Conservation (phyloP, 1,139 yeast genomes). For the Suhomyces terraborum region DNA sequence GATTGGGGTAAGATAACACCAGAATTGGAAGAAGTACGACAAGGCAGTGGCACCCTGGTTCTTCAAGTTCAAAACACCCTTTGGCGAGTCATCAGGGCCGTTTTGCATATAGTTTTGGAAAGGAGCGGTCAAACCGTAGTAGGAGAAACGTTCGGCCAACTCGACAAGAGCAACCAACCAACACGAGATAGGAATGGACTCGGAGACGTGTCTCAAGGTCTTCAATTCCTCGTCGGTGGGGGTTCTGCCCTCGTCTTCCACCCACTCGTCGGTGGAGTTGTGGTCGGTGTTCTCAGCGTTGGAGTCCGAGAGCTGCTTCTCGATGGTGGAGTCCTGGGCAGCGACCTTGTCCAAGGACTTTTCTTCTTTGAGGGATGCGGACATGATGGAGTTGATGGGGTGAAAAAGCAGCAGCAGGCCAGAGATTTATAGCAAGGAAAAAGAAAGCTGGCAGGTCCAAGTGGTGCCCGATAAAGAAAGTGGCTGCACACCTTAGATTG, state of each 20-base stretch:
- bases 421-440: neutral
- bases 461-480: neutral
- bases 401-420: neutral
- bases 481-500: neutral
- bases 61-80: constrained; percentile 65
- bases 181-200: constrained; percentile 46
- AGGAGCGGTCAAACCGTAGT: constrained; percentile 76
- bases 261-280: constrained; percentile 5
- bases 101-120: constrained; percentile 78
- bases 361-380: constrained; percentile 4
- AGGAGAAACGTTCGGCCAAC: constrained; percentile 81
- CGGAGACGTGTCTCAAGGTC: constrained; percentile 45
- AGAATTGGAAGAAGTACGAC: constrained; percentile 74
- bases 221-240: constrained; percentile 45
- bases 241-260: constrained; percentile 24
- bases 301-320: constrained; percentile 9
- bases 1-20: constrained; percentile 82
- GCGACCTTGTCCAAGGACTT: neutral
- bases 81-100: constrained; percentile 45
- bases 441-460: constrained; percentile 1
- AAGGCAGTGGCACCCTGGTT: constrained; percentile 72
- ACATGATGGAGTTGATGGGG: neutral
- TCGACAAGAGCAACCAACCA: constrained; percentile 81
- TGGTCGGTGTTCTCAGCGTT: constrained; percentile 4
- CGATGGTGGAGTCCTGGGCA: constrained; percentile 5